Percentiles rank a stretch among this genome's conserved stretches.
Conservation (phyloP, 257 asterid species). For the Capsicum baccatum region DNA sequence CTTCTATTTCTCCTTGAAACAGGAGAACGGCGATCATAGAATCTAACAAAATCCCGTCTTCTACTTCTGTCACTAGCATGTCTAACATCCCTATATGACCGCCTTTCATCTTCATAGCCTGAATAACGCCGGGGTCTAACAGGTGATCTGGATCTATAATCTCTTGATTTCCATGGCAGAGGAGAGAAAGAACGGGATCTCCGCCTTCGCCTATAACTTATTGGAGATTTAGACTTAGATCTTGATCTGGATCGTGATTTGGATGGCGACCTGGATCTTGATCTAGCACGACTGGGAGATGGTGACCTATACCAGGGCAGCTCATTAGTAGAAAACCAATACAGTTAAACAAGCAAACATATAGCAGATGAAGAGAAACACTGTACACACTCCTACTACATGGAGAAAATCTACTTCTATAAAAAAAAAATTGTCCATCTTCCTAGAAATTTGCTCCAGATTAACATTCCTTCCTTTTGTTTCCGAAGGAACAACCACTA, state of each 20-base stretch:
- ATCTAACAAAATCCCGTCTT: conserved; percentile 62
- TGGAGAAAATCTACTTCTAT: too few species aligned
- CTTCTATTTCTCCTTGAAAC: conserved; percentile 77
- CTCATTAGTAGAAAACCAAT: conserved; percentile 27
- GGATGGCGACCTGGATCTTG: conserved; percentile 72
- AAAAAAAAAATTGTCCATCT: conserved; percentile 17
- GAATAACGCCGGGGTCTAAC: conserved; percentile 75
- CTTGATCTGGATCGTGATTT: conserved; percentile 68
- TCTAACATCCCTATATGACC: conserved; percentile 70
- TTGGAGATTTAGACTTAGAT: conserved; percentile 85
- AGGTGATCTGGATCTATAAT: conserved; percentile 84
- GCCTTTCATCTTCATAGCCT: conserved; percentile 68
- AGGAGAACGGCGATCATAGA: conserved; percentile 56
- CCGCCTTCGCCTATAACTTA: conserved; percentile 62
- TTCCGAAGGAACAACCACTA: conserved; percentile 8
- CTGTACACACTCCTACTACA: neutral
- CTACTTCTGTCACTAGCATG: conserved; percentile 64
- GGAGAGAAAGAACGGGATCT: conserved; percentile 88
- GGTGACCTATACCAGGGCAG: conserved; percentile 68
- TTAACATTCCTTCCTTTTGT: neutral
- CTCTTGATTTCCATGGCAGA: conserved; percentile 63
- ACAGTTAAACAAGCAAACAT: conserved; percentile 26
- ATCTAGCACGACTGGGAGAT: conserved; percentile 53
- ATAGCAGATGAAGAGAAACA: conserved; percentile 8
- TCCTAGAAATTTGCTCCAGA: conserved; percentile 18